Conservation (phyloP, 1,284 basidiomycete genomes). For the Ceratobasidium sp. region DNA sequence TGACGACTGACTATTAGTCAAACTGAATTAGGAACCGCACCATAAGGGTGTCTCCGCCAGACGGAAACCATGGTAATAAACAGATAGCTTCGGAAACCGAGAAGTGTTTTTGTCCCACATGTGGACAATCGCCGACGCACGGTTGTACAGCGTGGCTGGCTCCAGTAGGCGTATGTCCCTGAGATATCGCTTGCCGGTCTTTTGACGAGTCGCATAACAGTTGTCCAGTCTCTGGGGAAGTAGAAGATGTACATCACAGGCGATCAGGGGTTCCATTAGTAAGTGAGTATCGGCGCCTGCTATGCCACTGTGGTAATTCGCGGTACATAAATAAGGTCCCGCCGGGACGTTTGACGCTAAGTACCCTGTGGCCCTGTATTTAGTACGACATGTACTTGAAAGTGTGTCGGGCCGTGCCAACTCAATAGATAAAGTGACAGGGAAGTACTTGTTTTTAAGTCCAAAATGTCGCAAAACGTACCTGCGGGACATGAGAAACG, state of each 20-base stretch:
- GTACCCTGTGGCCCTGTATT: too few relatives aligned
- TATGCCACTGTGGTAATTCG: too few relatives aligned
- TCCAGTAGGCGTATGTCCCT: neutral
- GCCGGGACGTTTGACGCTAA: too few relatives aligned
- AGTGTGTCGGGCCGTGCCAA: too few relatives aligned
- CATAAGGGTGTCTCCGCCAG: neutral
- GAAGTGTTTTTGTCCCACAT: neutral
- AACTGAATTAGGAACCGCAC: neutral
- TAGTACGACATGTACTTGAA: too few relatives aligned
- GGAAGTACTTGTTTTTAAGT: too few relatives aligned
- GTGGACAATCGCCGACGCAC: neutral
- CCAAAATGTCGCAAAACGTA: too few relatives aligned
- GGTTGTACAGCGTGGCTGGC: constrained; percentile 11
- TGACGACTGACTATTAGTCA: neutral
- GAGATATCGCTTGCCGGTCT: constrained; percentile 9
- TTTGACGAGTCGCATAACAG: constrained; percentile 14
- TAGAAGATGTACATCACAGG: neutral
- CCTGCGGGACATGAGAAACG: too few relatives aligned
- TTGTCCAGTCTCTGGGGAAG: constrained; percentile 7
- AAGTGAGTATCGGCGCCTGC: neutral
- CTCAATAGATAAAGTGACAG: too few relatives aligned
- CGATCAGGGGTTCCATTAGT: neutral
- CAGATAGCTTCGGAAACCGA: neutral
- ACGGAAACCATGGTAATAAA: too few relatives aligned
- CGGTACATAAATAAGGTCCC: too few relatives aligned